phyloP scores from a whole-genome alignment of 225 moss, liverwort and hornwort species.

The Marchantia paleacea region DNA sequence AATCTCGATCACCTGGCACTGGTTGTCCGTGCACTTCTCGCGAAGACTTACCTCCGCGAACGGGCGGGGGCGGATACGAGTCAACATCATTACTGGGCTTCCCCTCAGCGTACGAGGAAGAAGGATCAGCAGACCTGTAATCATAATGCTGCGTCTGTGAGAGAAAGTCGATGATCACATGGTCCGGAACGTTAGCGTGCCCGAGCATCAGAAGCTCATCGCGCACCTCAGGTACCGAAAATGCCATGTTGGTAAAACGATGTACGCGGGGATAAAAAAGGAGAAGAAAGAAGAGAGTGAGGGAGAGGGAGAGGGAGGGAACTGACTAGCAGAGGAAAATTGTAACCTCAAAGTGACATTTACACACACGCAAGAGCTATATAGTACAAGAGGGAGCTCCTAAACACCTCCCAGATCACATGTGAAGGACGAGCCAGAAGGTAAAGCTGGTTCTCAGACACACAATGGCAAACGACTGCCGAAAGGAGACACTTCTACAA shows the following conservation, averaged over 20 bases:
- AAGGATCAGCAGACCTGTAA: not conserved
- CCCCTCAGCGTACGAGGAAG: not conserved
- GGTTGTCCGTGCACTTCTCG: constrained; percentile 36
- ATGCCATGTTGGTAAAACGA: constrained; percentile 10
- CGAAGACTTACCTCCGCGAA: constrained; percentile 2
- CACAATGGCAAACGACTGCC: not conserved
- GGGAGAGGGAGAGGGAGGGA: not conserved
- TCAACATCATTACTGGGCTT: not conserved
- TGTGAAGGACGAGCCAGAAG: constrained; percentile 1
- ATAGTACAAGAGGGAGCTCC: not conserved
- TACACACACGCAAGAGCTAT: not conserved
- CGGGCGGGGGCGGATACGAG: not conserved
- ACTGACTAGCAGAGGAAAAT: not conserved
- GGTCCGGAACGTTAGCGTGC: constrained; percentile 39
- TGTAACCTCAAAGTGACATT: not conserved
- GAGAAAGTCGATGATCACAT: constrained; percentile 38
- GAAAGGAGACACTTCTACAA: not conserved
- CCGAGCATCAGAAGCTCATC: constrained; percentile 41
- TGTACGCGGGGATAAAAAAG: not conserved
- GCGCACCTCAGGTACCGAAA: constrained; percentile 36
- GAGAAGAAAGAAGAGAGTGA: not conserved
- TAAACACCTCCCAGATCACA: not conserved
- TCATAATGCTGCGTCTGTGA: constrained; percentile 27
- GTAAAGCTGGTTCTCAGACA: not conserved
- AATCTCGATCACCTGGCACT: constrained; percentile 51